phyloP scores from a whole-genome alignment of 371 early-diverging fungal species.

The Quaeritorhiza haematococci region DNA sequence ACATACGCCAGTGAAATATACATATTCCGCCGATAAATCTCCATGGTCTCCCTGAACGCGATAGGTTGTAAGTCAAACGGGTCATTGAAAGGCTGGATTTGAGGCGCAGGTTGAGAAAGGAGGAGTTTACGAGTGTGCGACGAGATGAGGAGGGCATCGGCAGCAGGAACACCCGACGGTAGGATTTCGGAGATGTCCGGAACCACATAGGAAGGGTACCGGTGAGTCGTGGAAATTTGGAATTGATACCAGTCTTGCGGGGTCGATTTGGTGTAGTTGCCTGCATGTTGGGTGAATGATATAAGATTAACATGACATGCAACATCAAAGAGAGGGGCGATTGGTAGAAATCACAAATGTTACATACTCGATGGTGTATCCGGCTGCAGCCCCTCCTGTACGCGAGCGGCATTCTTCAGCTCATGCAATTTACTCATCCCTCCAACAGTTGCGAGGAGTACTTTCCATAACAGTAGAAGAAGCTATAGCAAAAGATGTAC shows the following conservation, averaged over 20 bases:
- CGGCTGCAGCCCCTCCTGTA: constrained; percentile 39
- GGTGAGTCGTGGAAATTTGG: constrained; percentile 48
- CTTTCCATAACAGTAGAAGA: constrained; percentile 63
- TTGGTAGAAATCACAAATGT: too few species aligned
- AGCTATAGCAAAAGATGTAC: constrained; percentile 37
- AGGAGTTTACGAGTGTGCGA: background rate
- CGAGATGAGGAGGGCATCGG: background rate
- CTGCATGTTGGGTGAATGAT: constrained; percentile 11
- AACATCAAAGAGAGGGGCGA: background rate
- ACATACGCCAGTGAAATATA: constrained; percentile 54
- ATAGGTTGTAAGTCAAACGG: constrained; percentile 50
- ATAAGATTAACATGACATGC: background rate
- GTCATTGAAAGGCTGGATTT: constrained; percentile 14
- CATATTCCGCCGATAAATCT: constrained; percentile 53
- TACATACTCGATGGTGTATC: constrained; percentile 2
- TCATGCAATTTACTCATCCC: constrained; percentile 38
- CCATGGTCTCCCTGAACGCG: constrained; percentile 55
- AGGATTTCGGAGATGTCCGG: constrained; percentile 14
- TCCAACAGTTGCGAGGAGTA: constrained; percentile 58
- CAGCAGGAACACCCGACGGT: constrained; percentile 5
- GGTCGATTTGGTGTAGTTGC: constrained; percentile 48
- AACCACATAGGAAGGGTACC: constrained; percentile 58
- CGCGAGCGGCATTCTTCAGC: constrained; percentile 46
- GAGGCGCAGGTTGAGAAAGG: background rate
- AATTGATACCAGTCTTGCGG: constrained; percentile 62